Base-by-base conservation (phyloP, 2,329 filamentous ascomycete genomes). In the Aotearoamyces nothofagi region DNA sequence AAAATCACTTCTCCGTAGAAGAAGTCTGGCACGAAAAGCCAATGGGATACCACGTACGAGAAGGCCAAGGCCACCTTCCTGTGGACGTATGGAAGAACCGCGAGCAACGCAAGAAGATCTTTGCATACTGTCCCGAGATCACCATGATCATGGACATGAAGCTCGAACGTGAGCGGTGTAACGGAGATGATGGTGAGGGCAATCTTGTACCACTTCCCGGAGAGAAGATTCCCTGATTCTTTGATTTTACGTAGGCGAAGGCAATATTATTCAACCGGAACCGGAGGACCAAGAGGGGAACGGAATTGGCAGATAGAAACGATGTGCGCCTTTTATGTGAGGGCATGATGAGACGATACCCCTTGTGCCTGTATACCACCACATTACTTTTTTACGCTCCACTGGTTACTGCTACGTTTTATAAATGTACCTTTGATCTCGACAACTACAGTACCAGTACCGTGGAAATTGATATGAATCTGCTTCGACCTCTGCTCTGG, bases 71-170 rank as follows among this genome's bases (percentile, higher is more conserved):
- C 3, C 37, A 47, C 13, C 45, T 68, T 4, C 41, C 53, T 12
- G 54, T 56, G 13, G 49, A 42, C 3, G 56, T 67, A 10, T 69
- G 65, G 65, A 55, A 55, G 33, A 47, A 60, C 27, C 47, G 45
- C 2, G 41, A 39, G 2, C 51, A 56, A 34, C 52, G 66, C 17
- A 53, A 58, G 37, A 45, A 54, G 30, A 64, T 67, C 14, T 61
- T 66, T 36, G 51, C 60, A 11, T 70, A 69, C 46, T 70, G 66
- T 36, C 66, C 66, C 2, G 66, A 70, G 44, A 44, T 70, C 12
- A 58, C 53, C 37, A 52, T 69, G 42, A 61, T 67, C 33, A 56
- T 69, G 54, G 57, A 63, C 23, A 69, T 70, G 66, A 66, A 66
- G 45, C 46, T 66, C 8, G 59, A 64, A 47, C 45, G 55, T 24